Percentiles rank a stretch among this genome's conserved stretches.
phyloP scores from a whole-genome alignment of 169 alveolate species.

The Blepharisma undulans region DNA sequence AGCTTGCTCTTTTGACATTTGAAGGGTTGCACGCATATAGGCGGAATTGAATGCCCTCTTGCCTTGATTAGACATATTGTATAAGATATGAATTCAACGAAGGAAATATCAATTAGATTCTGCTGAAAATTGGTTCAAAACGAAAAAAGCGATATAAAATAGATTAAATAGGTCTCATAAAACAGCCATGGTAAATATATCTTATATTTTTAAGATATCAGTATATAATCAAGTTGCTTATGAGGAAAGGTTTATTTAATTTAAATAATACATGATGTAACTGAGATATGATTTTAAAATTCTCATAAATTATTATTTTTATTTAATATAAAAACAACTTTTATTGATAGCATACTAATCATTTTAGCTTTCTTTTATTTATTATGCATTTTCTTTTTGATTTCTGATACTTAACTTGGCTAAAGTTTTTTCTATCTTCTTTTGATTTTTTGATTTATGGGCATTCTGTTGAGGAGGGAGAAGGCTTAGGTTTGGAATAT shows the following conservation, averaged over 20 bases:
- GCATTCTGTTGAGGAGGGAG: background rate
- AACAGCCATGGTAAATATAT: background rate
- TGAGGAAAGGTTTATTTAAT: background rate
- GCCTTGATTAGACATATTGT: background rate
- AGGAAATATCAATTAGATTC: background rate
- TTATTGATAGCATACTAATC: background rate
- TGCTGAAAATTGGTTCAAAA: too few relatives aligned
- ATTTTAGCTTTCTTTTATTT: background rate
- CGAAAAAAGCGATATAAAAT: too few relatives aligned
- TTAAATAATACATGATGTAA: background rate
- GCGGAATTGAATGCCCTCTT: background rate
- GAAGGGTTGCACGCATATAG: background rate
- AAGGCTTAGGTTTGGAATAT: background rate
- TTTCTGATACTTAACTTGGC: background rate
- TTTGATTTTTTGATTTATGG: background rate
- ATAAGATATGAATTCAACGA: background rate
- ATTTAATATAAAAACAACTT: too few relatives aligned
- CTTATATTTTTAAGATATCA: background rate
- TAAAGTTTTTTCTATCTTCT: background rate
- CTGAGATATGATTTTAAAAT: background rate
- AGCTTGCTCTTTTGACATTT: conserved; percentile 17
- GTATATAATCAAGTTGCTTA: background rate
- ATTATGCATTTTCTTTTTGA: background rate
- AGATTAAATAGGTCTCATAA: too few relatives aligned
- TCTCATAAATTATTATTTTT: too few relatives aligned